These are phyloP conservation scores for Phytophthora hibernalis DNA, from an alignment of 352 stramenopile genomes.

Conservation along the genomic window DNA sequence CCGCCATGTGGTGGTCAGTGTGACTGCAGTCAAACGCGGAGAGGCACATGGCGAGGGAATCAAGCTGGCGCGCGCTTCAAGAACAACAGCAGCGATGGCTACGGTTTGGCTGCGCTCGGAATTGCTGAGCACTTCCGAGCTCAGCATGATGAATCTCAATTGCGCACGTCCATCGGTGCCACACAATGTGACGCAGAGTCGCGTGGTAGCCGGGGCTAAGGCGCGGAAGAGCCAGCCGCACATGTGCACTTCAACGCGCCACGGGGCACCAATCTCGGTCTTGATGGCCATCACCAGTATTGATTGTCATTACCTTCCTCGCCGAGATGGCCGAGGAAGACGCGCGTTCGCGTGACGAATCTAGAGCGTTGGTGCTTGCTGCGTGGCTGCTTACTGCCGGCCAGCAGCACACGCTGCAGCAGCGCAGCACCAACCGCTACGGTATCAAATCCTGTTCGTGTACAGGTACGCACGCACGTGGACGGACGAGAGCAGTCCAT, in stretches of 20 bases:
- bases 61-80: conserved; percentile 12
- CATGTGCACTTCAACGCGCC: conserved; percentile 23
- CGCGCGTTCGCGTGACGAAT: conserved; percentile 4
- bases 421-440: too few relatives aligned
- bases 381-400: background rate
- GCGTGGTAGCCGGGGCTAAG: conserved; percentile 18
- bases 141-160: conserved; percentile 10
- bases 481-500: conserved; percentile 20
- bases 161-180: conserved; percentile 28
- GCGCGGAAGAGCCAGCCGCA: conserved; percentile 21
- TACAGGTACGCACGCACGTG: conserved; percentile 24
- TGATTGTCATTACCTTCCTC: conserved; percentile 1
- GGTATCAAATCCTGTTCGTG: conserved; percentile 11
- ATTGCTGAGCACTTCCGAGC: background rate
- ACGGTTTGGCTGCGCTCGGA: conserved; percentile 9
- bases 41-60: background rate
- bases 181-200: conserved; percentile 31
- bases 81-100: conserved; percentile 30
- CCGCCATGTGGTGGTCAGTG: conserved; percentile 7
- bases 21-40: background rate
- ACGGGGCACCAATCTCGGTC: background rate
- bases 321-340: background rate
- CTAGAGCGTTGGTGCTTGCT: background rate
- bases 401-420: background rate
- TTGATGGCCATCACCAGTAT: background rate